phyloP scores from a whole-genome alignment of 192 early-diverging fungal genomes.

The Coemansia sp. region DNA sequence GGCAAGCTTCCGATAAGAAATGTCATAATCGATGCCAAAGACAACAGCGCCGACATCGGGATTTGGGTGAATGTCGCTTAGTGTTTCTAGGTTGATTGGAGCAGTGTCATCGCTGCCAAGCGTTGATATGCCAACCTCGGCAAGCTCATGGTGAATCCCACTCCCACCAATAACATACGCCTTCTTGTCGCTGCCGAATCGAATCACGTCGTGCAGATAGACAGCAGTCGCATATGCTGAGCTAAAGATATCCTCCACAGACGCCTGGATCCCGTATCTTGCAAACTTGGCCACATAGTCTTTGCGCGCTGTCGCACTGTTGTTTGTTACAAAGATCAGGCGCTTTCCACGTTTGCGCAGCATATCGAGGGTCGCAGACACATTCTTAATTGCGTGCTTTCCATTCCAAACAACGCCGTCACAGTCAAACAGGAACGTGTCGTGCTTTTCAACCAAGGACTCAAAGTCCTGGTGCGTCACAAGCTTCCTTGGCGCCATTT shows the following conservation, averaged over 20 bases:
- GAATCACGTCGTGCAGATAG: slow-evolving; percentile 80
- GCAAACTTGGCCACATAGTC: slow-evolving; percentile 83
- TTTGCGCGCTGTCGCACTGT: slow-evolving; percentile 84
- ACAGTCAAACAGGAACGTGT: slow-evolving; percentile 97
- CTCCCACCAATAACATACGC: slow-evolving; percentile 89
- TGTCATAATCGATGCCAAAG: slow-evolving; percentile 86
- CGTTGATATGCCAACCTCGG: slow-evolving; percentile 69
- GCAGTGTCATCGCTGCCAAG: slow-evolving; percentile 59
- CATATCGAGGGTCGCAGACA: slow-evolving; percentile 69
- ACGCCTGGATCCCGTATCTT: slow-evolving; percentile 75
- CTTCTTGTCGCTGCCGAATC: slow-evolving; percentile 84
- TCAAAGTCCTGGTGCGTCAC: slow-evolving; percentile 40
- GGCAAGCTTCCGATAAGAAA: slow-evolving; percentile 92
- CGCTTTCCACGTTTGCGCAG: slow-evolving; percentile 80
- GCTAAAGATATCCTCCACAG: slow-evolving; percentile 85
- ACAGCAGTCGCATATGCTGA: slow-evolving; percentile 91
- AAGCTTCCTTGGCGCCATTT: slow-evolving; percentile 29
- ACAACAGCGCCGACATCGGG: slow-evolving; percentile 84
- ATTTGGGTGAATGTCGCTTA: slow-evolving; percentile 62
- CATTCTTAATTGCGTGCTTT: slow-evolving; percentile 63
- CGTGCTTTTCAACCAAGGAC: slow-evolving; percentile 71
- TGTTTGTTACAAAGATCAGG: slow-evolving; percentile 97
- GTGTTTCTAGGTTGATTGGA: slow-evolving; percentile 55
- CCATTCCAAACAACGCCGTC: slow-evolving; percentile 98
- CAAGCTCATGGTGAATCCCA: slow-evolving; percentile 87